Percentiles rank a stretch among this genome's conserved stretches.
These are phyloP conservation scores for Kurtzmaniella cleridarum DNA, from an alignment of 805 yeast species.

Conservation along the genomic window DNA sequence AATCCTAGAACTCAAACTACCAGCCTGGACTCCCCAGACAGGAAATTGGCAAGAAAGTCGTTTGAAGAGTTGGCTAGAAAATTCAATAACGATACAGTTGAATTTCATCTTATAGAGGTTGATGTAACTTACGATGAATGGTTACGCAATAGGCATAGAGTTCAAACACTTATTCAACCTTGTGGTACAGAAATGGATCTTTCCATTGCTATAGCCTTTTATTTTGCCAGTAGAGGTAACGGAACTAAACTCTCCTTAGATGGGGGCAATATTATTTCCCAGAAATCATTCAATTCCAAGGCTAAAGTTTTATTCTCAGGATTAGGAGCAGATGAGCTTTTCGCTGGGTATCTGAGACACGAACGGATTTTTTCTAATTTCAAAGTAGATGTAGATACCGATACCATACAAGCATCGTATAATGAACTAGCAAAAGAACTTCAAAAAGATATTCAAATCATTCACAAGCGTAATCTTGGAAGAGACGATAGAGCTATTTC, in stretches of 20 bases:
- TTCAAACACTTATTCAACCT: conserved; percentile 71
- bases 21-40: conserved; percentile 77
- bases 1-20: conserved; percentile 68
- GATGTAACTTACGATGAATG: conserved; percentile 72
- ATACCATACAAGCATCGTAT: conserved; percentile 17
- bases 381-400: conserved; percentile 13
- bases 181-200: conserved; percentile 90
- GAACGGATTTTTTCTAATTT: conserved; percentile 41
- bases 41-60: conserved; percentile 66
- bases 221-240: conserved; percentile 71
- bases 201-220: conserved; percentile 92
- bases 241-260: conserved; percentile 24
- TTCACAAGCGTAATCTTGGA: conserved; percentile 77
- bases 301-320: conserved; percentile 83
- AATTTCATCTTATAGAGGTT: conserved; percentile 57
- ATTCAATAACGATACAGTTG: conserved; percentile 31
- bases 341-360: conserved; percentile 93
- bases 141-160: conserved; percentile 42
- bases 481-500: conserved; percentile 89
- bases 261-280: background rate
- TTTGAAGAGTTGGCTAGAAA: conserved; percentile 43
- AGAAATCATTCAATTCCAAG: conserved; percentile 38
- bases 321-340: conserved; percentile 93
- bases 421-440: conserved; percentile 53
- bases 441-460: conserved; percentile 61